Percentiles rank a stretch among this genome's conserved stretches.
phyloP scores from a whole-genome alignment of 345 rosid genomes.

The Populus alba region DNA sequence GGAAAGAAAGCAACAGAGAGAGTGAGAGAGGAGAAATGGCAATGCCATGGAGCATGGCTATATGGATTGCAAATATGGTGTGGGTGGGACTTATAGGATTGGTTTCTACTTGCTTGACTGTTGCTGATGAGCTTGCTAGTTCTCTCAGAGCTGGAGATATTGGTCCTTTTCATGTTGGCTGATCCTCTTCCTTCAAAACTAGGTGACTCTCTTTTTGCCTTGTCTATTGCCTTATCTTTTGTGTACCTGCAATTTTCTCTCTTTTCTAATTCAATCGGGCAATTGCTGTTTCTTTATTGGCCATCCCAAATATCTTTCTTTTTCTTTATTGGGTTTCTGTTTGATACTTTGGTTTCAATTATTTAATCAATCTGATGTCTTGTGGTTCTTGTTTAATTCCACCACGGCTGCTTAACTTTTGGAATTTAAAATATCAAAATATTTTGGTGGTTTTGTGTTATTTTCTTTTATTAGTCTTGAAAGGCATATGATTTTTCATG shows the following conservation, averaged over 20 bases:
- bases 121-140: slow-evolving; percentile 81
- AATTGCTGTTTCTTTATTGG: not conserved
- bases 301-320: not conserved
- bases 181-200: not conserved
- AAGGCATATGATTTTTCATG: not conserved
- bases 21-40: slow-evolving; percentile 38
- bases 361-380: not conserved
- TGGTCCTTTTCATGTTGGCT: slow-evolving; percentile 77
- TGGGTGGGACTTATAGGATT: slow-evolving; percentile 69
- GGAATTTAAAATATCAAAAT: not conserved
- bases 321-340: not conserved
- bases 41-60: slow-evolving; percentile 53
- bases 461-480: not conserved
- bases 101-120: slow-evolving; percentile 70
- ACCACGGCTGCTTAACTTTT: not conserved
- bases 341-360: not conserved
- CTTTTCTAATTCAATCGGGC: not conserved
- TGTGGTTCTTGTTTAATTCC: not conserved
- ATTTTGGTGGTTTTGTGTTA: not conserved
- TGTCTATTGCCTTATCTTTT: not conserved
- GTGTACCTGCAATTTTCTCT: not conserved
- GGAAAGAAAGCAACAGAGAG: not conserved
- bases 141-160: slow-evolving; percentile 81
- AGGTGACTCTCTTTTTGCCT: not conserved
- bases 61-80: slow-evolving; percentile 64